These are phyloP conservation scores for Asterophora parasitica DNA, from an alignment of 768 basidiomycete genomes.

Conservation along the genomic window DNA sequence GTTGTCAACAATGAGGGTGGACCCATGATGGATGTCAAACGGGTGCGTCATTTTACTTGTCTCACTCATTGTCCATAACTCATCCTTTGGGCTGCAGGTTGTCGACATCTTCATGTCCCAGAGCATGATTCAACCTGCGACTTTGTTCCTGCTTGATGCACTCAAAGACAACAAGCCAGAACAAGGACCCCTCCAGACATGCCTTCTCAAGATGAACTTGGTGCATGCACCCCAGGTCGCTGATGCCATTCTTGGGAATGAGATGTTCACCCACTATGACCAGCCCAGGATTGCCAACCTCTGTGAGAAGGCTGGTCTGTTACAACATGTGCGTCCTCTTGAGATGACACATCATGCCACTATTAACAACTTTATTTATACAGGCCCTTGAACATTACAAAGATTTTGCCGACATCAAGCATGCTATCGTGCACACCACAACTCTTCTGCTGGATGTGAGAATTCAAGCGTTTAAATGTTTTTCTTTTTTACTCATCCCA, in stretches of 20 bases:
- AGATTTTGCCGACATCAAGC: constrained; percentile 97
- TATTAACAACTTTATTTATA: not conserved
- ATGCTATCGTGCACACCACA: constrained; percentile 89
- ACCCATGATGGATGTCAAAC: constrained; percentile 88
- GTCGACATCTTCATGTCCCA: constrained; percentile 99
- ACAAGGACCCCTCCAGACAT: constrained; percentile 93
- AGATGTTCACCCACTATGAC: constrained; percentile 98
- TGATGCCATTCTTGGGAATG: constrained; percentile 96
- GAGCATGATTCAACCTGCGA: constrained; percentile 99
- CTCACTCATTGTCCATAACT: not conserved
- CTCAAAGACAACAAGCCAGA: constrained; percentile 98
- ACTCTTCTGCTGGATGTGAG: constrained; percentile 78
- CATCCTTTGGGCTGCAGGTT: constrained; percentile 41
- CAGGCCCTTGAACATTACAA: constrained; percentile 98
- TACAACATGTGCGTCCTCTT: constrained; percentile 70
- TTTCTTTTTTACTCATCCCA: constrained; percentile 5
- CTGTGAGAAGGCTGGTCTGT: constrained; percentile 94
- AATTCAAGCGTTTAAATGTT: constrained; percentile 4
- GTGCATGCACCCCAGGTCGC: constrained; percentile 97
- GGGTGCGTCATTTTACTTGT: constrained; percentile 42
- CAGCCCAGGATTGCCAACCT: constrained; percentile 95
- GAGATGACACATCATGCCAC: not conserved
- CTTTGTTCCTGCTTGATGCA: constrained; percentile 94
- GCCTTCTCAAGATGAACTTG: constrained; percentile 96
- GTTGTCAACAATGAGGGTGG: constrained; percentile 92